These are phyloP conservation scores for Raphidocelis subcapitata DNA, from an alignment of 139 green algal genomes.

Conservation along the genomic window DNA sequence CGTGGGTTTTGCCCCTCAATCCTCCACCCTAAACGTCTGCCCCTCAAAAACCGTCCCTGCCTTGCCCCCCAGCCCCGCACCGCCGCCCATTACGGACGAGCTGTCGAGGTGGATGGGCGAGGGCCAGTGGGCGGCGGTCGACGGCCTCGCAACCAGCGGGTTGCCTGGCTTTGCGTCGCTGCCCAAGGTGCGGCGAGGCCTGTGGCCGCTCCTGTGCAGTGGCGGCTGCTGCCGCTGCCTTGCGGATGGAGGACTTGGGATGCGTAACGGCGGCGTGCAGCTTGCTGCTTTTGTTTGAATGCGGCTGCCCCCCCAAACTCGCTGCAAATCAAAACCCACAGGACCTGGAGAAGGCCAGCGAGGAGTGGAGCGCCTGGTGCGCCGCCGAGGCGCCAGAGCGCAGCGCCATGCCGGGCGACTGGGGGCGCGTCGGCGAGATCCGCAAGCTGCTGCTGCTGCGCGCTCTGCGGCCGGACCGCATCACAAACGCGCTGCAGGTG, in stretches of 20 bases:
- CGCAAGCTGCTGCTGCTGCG: slow-evolving; percentile 60
- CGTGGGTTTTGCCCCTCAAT: too few relatives aligned
- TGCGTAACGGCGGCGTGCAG: too few relatives aligned
- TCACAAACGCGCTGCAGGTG: slow-evolving; percentile 73
- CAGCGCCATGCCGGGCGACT: slow-evolving; percentile 74
- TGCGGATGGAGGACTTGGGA: too few relatives aligned
- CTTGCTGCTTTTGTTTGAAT: too few relatives aligned
- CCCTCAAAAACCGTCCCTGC: too few relatives aligned
- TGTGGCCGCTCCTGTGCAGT: too few relatives aligned
- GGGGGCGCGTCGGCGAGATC: slow-evolving; percentile 70
- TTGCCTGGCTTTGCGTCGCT: too few relatives aligned
- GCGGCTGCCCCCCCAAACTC: too few relatives aligned
- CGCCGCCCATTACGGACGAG: slow-evolving; percentile 79
- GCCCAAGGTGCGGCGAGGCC: too few relatives aligned
- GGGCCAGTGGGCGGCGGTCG: slow-evolving; percentile 74
- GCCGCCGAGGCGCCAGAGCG: slow-evolving; percentile 64
- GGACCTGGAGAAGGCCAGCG: slow-evolving; percentile 83
- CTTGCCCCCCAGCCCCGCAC: slow-evolving; percentile 30
- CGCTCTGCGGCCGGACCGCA: slow-evolving; percentile 75
- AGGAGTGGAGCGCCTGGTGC: slow-evolving; percentile 81
- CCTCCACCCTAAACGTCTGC: too few relatives aligned
- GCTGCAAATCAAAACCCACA: too few relatives aligned
- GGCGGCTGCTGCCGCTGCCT: not conserved
- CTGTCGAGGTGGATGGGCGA: slow-evolving; percentile 70
- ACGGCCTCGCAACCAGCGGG: slow-evolving; percentile 67